Evolutionary conservation across 2,329 filamentous ascomycete genomes (phyloP), one percentile per base, ranked within the genome.

Genomic region (Fusarium mexicanum): DNA sequence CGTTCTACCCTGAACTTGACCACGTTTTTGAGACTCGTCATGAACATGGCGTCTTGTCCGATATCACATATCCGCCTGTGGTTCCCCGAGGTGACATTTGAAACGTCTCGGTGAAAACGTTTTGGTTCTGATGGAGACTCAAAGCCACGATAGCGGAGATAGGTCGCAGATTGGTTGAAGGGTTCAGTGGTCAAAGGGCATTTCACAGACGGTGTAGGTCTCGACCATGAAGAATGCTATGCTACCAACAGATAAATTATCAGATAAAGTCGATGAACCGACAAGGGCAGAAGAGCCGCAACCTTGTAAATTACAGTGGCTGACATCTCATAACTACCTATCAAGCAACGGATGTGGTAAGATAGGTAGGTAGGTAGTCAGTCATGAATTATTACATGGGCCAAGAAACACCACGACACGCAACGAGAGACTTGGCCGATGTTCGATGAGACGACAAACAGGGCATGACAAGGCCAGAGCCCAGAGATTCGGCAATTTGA

Each of bases 401-500:
- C 71, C 71, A 74, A 74, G 71, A 43, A 46, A 26, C 37, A 22
- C 13, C 26, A 50, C 20, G 57, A 69, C 51, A 43, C 66, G 59
- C 65, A 59, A 70, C 41, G 37, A 51, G 26, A 43, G 57, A 69
- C 66, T 69, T 55, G 64, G 66, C 57, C 55, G 48, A 69, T 55
- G 55, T 33, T 33, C 33, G 41, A n/a, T 37, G 24, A 60, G 54
- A 61, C 31, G 24, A 63, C 47, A 64, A 57, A 58, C 58, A 55
- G 33, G 65, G 67, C 41, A 66, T 47, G 29, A 43, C 24, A n/a
- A 41, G 47, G 12, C 18, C 35, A 51, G 50, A 44, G 47, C 48
- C 55, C 48, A 69, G 48, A 64, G 26, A 63, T 63, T 71, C 61
- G 67, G 69, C 69, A 71, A 67, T 47, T 44, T 57, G 60, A 33